phyloP scores from a whole-genome alignment of 495 filamentous ascomycete species.

The Trichoderma virens region DNA sequence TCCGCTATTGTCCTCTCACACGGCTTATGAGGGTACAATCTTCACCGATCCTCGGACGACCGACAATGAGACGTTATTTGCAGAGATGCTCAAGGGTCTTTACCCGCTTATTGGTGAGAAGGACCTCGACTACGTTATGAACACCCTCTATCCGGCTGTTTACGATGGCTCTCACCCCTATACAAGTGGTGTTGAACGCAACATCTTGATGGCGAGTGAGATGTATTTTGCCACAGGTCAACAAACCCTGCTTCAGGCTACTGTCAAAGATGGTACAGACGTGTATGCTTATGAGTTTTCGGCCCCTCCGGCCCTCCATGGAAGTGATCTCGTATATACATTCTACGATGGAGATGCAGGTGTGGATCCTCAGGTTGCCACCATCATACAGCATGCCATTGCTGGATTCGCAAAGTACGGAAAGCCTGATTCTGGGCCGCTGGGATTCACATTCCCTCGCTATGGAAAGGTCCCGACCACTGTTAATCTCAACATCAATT shows the following conservation, averaged over 20 bases:
- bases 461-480: not conserved
- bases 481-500: not conserved
- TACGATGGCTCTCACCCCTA: not conserved
- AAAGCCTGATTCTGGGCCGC: not conserved
- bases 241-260: not conserved
- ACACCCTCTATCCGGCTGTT: not conserved
- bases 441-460: not conserved
- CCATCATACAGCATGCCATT: not conserved
- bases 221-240: not conserved
- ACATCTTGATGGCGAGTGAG: not conserved
- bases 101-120: not conserved
- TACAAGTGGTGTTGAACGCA: not conserved
- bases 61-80: not conserved
- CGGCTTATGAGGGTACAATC: not conserved
- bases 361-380: not conserved
- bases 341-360: not conserved
- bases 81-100: not conserved
- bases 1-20: not conserved
- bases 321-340: not conserved
- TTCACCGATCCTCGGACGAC: not conserved
- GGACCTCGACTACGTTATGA: not conserved
- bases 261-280: not conserved
- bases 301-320: not conserved
- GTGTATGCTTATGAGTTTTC: not conserved
- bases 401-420: not conserved